phyloP scores from a whole-genome alignment of 2,329 filamentous ascomycete genomes.

The Neofusicoccum sp. region DNA sequence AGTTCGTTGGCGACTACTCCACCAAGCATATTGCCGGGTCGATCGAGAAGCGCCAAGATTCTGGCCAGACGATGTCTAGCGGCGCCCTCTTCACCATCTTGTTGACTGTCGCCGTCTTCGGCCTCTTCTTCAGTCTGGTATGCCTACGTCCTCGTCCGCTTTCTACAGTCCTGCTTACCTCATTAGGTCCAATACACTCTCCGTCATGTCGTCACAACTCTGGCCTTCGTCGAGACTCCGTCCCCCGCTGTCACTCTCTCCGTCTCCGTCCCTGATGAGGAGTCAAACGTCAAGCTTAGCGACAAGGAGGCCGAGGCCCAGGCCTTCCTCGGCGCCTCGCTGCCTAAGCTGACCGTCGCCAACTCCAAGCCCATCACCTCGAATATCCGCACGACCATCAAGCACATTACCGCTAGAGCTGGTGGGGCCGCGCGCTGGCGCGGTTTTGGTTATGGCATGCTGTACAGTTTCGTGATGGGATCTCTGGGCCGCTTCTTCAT shows the following conservation, averaged over 20 bases:
- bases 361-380: conserved; percentile 60
- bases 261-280: conserved; percentile 48
- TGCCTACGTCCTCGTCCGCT: conserved; percentile 20
- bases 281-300: conserved; percentile 38
- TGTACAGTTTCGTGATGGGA: conserved; percentile 33
- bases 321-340: conserved; percentile 31
- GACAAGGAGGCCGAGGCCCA: conserved; percentile 36
- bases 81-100: conserved; percentile 32
- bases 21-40: background rate
- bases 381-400: conserved; percentile 57
- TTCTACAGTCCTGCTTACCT: background rate
- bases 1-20: background rate
- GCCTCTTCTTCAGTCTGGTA: conserved; percentile 44
- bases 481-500: conserved; percentile 47
- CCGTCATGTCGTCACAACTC: conserved; percentile 57
- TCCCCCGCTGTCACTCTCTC: conserved; percentile 50
- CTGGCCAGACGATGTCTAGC: conserved; percentile 28
- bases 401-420: conserved; percentile 61
- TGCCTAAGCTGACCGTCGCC: conserved; percentile 42
- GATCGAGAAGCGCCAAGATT: conserved; percentile 23
- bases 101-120: conserved; percentile 38
- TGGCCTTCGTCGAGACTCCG: conserved; percentile 64
- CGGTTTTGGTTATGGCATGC: conserved; percentile 56
- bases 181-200: conserved; percentile 54
- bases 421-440: conserved; percentile 69